Evolutionary conservation across 129 eudicot species (phyloP), one percentile per base, ranked within the genome.

Genomic region (Mikania micrantha): DNA sequence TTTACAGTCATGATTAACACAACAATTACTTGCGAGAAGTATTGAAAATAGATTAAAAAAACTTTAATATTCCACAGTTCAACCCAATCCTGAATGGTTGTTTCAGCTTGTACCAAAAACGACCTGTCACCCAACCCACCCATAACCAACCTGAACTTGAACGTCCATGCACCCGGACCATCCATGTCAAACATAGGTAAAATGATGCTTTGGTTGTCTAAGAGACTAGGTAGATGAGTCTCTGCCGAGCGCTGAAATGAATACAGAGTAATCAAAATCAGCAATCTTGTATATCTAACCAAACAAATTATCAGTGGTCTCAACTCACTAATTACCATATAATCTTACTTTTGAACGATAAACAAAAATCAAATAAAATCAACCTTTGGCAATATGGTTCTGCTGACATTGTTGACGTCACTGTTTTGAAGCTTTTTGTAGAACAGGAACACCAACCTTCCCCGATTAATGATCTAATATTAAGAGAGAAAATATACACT

Each of bases 321-420:
- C 13, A 32, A 45, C 28, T 60, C 24, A 60, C 25, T 32, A 9
- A 72, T 31, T 44, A 57, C 41, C 74, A 70, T 5, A 31, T 50
- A 50, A 34, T 64, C 7, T 40, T 40, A 44, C 57, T 28, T 66
- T 15, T 9, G 19, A 56, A 27, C n/a, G 16, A 19, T 69, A 69
- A 27, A 35, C 57, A 22, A 47, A 47, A 60, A 38, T 27, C 9
- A 24, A 63, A 50, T 5, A 2, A 62, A 27, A 73, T 21, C n/a
- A 39, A 92, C 98, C 98, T 92, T 92, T 28, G 98, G 98, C 53
- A 92, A 79, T 42, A 92, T 61, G 61, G 81, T 88, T 76, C 98
- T 60, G 72, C 94, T 78, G 21, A 92, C 76, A 39, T 66, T 31
- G 28, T 80, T 70, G 8, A 92, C 96, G 47, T 92, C 96, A 39